phyloP scores from a whole-genome alignment of 2,329 filamentous ascomycete species.

The Coleophoma crateriformis region DNA sequence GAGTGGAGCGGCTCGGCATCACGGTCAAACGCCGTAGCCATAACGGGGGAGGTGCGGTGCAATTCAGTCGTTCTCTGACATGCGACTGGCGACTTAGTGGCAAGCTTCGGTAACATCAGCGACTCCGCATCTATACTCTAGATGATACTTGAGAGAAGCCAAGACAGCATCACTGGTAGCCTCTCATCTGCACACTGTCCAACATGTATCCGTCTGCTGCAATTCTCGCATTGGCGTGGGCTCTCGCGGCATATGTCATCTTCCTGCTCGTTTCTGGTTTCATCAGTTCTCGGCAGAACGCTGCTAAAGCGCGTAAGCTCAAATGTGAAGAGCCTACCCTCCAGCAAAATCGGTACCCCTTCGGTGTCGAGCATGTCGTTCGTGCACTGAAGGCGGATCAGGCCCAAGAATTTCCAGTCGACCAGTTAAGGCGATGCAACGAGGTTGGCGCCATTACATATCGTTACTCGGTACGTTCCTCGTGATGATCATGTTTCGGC shows the following conservation, averaged over 20 bases:
- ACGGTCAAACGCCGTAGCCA: too few relatives aligned
- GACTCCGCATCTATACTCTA: too few relatives aligned
- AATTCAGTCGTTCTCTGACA: too few relatives aligned
- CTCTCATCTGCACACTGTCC: not conserved
- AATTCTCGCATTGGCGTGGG: constrained; percentile 2
- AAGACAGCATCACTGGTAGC: too few relatives aligned
- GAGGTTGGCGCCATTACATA: constrained; percentile 26
- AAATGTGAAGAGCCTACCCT: constrained; percentile 17
- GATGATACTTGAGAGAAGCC: too few relatives aligned
- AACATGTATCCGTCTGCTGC: not conserved
- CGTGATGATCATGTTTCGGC: too few relatives aligned
- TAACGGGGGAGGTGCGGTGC: too few relatives aligned
- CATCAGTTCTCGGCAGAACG: constrained; percentile 11
- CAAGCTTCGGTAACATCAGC: too few relatives aligned
- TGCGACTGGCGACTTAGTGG: too few relatives aligned
- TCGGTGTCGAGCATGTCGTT: constrained; percentile 20
- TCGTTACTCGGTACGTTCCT: constrained; percentile 4
- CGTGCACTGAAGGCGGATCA: constrained; percentile 16
- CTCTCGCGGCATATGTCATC: constrained; percentile 10
- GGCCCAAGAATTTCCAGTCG: constrained; percentile 14
- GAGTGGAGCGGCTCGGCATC: too few relatives aligned
- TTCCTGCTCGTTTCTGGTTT: constrained; percentile 8
- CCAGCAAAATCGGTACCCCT: constrained; percentile 14
- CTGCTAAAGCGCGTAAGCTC: constrained; percentile 15
- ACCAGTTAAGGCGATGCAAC: constrained; percentile 24